Evolutionary conservation across 257 asterid genomes (phyloP), one percentile per base, ranked within the genome.

Genomic region (Datura wrightii): DNA sequence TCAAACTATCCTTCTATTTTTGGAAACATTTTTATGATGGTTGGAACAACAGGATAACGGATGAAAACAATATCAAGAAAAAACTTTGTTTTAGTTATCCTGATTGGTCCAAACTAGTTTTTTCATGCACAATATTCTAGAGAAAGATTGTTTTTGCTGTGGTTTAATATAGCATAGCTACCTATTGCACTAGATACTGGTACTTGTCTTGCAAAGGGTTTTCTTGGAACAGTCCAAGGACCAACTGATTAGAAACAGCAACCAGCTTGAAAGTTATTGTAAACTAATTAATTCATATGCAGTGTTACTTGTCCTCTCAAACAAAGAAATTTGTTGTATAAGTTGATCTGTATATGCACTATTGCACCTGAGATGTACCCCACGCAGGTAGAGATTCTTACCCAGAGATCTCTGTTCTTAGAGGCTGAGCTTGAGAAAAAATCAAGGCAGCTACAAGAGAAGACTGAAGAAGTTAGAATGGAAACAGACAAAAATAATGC

Each of bases 371-470:
- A 66, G 53, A 52, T 5, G 60, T 84, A 79, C 85, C 67, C 56
- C 48, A 79, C 81, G 72, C 85, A 93, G 97, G 97, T 92, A 87
- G 93, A 90, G 78, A 67, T 81, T 86, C 95, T 93, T 54, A 80
- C 88, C 80, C 84, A 85, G 82, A 93, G 88, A 90, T 90, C 94
- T 48, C 71, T 86, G 82, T 83, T 86, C 80, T 92, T 91, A 39
- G 89, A 89, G 80, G 89, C 87, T 24, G 92, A 92, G 90, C 93
- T 92, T n/a, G 90, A 90, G 85, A 88, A 84, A 86, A 88, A 90
- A 48, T 87, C 94, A 24, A 84, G 78, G 83, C 90, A 91, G 71
- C 78, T 93, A 85, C 85, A 85, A 84, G 92, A 87, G 86, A 88
- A 87, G 24, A 87, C 85, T 19, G 89, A 90, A 18, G 59, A 86